These are phyloP conservation scores for Tricholoma terreum DNA, from an alignment of 768 basidiomycete species.

Conservation along the genomic window DNA sequence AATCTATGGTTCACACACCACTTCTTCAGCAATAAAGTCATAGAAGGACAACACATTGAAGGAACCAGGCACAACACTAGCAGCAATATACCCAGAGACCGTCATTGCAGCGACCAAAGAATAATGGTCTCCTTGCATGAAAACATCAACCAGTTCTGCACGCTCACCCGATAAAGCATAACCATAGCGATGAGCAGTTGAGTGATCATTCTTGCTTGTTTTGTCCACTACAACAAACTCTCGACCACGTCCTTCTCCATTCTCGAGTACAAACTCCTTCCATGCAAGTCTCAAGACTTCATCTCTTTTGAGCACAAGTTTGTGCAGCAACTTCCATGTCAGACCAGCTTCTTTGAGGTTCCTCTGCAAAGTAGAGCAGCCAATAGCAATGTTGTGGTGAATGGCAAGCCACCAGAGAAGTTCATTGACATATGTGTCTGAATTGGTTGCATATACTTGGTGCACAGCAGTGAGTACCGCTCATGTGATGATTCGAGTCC, in stretches of 20 bases:
- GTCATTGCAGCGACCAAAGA: constrained; percentile 33
- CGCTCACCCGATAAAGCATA: constrained; percentile 16
- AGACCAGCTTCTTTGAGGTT: constrained; percentile 69
- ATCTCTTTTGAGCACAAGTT: constrained; percentile 22
- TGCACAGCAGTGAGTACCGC: constrained; percentile 15
- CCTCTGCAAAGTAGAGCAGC: constrained; percentile 34
- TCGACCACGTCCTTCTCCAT: constrained; percentile 10
- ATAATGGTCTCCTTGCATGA: constrained; percentile 23
- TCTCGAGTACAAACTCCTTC: constrained; percentile 2
- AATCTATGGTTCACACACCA: no score
- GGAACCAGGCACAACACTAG: constrained; percentile 30
- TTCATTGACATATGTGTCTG: neutral
- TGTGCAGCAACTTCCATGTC: constrained; percentile 63
- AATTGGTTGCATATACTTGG: neutral
- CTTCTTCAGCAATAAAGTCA: constrained; percentile 33
- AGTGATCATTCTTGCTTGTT: constrained; percentile 27
- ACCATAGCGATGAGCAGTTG: constrained; percentile 22
- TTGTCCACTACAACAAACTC: constrained; percentile 28
- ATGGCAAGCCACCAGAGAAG: neutral
- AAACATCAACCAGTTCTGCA: constrained; percentile 18
- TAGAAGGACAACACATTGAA: constrained; percentile 29
- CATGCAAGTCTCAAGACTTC: constrained; percentile 12
- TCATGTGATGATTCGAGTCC: constrained; percentile 12
- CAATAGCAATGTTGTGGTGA: neutral
- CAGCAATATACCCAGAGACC: constrained; percentile 31